Evolutionary conservation across 768 basidiomycete species (phyloP).

Genomic region (Rhodotorula taiwanensis): DNA sequence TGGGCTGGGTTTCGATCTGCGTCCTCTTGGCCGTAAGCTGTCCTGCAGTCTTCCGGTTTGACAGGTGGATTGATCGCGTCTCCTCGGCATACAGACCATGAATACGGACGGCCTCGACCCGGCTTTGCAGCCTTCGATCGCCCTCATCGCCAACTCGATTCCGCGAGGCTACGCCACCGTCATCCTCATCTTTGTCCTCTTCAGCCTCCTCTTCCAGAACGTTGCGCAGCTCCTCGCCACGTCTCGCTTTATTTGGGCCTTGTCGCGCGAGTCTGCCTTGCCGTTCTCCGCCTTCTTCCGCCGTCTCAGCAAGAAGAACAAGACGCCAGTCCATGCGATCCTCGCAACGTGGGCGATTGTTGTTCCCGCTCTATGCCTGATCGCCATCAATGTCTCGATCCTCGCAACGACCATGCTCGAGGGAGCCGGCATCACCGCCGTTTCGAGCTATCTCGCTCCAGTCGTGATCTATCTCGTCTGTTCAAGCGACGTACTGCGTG

Average conservation of each 20-base stretch:
- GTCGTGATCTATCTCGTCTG: constrained; percentile 32
- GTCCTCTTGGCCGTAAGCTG: constrained; percentile 42
- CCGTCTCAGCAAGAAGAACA: constrained; percentile 38
- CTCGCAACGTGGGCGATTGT: constrained; percentile 44
- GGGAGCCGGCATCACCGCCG: constrained; percentile 43
- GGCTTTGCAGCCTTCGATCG: constrained; percentile 40
- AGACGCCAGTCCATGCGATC: constrained; percentile 44
- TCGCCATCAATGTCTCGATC: constrained; percentile 41
- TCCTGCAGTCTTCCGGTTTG: constrained; percentile 10
- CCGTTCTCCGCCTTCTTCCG: constrained; percentile 45
- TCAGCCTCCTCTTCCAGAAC: constrained; percentile 44
- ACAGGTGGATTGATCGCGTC: not conserved
- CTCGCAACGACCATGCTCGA: constrained; percentile 44
- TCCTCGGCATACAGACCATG: not conserved
- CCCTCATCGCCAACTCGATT: constrained; percentile 43
- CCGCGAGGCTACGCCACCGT: constrained; percentile 40
- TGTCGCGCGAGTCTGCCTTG: constrained; percentile 47
- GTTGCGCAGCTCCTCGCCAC: constrained; percentile 41
- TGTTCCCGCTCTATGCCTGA: constrained; percentile 42
- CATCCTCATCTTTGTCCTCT: constrained; percentile 38
- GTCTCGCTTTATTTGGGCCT: constrained; percentile 47
- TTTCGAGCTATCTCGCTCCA: constrained; percentile 42
- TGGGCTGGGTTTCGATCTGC: constrained; percentile 47
- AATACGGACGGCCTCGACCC: constrained; percentile 19
- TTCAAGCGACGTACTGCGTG: constrained; percentile 37